phyloP scores from a whole-genome alignment of 2,329 filamentous ascomycete genomes.

The Alternaria metachromatica region DNA sequence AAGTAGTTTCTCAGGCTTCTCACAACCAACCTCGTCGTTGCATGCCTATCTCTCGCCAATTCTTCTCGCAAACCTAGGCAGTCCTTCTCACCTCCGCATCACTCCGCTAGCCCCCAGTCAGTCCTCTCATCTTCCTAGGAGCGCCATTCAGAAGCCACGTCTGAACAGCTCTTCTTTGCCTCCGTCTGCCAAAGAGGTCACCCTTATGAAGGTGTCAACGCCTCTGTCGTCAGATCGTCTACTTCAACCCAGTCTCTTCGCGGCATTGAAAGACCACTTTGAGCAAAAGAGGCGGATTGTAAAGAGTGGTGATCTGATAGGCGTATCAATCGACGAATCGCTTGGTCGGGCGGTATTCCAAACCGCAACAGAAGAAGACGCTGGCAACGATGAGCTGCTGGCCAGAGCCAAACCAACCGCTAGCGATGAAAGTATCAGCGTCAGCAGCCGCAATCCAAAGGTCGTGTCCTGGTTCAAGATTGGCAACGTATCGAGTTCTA shows the following conservation, averaged over 20 bases:
- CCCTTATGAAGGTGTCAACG: constrained; percentile 85
- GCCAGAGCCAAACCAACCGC: constrained; percentile 54
- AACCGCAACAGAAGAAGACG: constrained; percentile 73
- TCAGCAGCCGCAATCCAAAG: constrained; percentile 31
- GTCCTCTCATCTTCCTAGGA: constrained; percentile 38
- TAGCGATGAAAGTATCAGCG: constrained; percentile 22
- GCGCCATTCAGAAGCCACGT: constrained; percentile 52
- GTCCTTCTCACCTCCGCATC: constrained; percentile 78
- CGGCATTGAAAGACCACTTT: constrained; percentile 87
- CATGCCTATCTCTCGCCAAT: constrained; percentile 81
- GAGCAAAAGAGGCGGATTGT: constrained; percentile 81
- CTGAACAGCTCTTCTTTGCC: constrained; percentile 58
- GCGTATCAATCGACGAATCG: constrained; percentile 85
- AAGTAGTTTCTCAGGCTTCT: constrained; percentile 55
- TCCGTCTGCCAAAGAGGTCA: constrained; percentile 77
- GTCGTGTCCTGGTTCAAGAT: constrained; percentile 91
- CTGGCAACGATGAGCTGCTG: constrained; percentile 58
- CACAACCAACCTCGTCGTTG: constrained; percentile 31
- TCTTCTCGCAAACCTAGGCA: constrained; percentile 83
- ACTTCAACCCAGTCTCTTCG: constrained; percentile 84
- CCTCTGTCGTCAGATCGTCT: constrained; percentile 85
- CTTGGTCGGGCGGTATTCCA: constrained; percentile 84
- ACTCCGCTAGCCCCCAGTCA: constrained; percentile 69
- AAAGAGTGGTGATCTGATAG: constrained; percentile 85
- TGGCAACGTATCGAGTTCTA: constrained; percentile 63